These are phyloP conservation scores for Blastobotrys buckinghamii DNA, from an alignment of 1,139 yeast genomes.

Conservation along the genomic window DNA sequence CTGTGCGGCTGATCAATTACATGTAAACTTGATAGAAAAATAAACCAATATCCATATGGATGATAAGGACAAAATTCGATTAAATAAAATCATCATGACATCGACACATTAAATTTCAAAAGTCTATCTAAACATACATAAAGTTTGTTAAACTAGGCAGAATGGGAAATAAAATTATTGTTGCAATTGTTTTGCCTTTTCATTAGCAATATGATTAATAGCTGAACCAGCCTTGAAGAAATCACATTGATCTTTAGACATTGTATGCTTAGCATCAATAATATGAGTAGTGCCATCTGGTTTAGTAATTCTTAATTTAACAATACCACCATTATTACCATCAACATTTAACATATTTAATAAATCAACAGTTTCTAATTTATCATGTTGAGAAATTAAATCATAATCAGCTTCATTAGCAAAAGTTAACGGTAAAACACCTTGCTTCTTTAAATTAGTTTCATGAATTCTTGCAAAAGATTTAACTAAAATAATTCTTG, in stretches of 20 bases:
- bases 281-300: slow-evolving; percentile 64
- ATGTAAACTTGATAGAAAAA: too few species aligned
- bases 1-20: too few species aligned
- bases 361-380: slow-evolving; percentile 70
- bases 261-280: slow-evolving; percentile 81
- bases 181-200: background rate
- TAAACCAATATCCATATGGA: too few species aligned
- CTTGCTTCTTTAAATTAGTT: slow-evolving; percentile 91
- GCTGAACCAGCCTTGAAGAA: slow-evolving; percentile 98
- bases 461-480: slow-evolving; percentile 95
- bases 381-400: slow-evolving; percentile 66
- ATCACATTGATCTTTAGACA: slow-evolving; percentile 93
- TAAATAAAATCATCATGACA: too few species aligned
- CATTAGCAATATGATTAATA: slow-evolving; percentile 79
- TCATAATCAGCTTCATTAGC: slow-evolving; percentile 89
- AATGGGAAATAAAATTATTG: background rate
- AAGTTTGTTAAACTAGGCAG: too few species aligned
- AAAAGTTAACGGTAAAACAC: slow-evolving; percentile 90
- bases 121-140: too few species aligned
- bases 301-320: slow-evolving; percentile 69
- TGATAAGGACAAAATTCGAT: too few species aligned
- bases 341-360: slow-evolving; percentile 69
- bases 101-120: too few species aligned
- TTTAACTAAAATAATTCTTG: slow-evolving; percentile 79
- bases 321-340: slow-evolving; percentile 81